These are phyloP conservation scores for Hericium rajendrae DNA, from an alignment of 768 basidiomycete genomes.

Conservation along the genomic window DNA sequence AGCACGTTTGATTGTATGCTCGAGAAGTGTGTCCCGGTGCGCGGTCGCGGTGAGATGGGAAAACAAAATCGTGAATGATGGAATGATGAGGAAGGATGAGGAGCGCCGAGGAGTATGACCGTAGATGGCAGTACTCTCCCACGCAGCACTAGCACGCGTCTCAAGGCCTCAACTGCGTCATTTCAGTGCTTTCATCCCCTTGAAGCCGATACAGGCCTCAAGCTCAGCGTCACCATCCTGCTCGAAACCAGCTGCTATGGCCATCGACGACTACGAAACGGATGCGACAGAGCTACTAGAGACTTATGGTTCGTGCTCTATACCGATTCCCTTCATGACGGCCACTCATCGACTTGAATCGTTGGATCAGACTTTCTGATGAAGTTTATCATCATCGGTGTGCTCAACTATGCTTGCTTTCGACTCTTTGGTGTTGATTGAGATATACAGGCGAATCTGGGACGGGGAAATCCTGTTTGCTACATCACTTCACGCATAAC, in stretches of 20 bases:
- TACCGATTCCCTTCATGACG: not conserved
- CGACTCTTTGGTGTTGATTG: not conserved
- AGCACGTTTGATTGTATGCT: not conserved
- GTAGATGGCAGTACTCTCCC: no score
- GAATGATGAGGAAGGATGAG: no score
- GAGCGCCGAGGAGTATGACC: no score
- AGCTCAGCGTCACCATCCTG: no score
- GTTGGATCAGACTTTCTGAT: slow-evolving; percentile 78
- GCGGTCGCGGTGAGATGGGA: no score
- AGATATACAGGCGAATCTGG: slow-evolving; percentile 76
- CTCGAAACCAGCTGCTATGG: slow-evolving; percentile 30
- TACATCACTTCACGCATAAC: slow-evolving; percentile 96
- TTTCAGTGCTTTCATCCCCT: no score
- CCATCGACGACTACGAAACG: slow-evolving; percentile 55
- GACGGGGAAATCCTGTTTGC: slow-evolving; percentile 92
- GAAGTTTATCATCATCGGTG: slow-evolving; percentile 97
- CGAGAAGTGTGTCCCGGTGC: no score
- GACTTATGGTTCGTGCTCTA: slow-evolving; percentile 63
- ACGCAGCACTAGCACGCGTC: no score
- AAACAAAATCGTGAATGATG: no score
- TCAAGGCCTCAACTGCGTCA: no score
- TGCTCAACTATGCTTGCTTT: slow-evolving; percentile 10
- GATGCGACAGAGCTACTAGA: slow-evolving; percentile 91
- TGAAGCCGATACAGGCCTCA: no score
- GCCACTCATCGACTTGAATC: not conserved